phyloP scores from a whole-genome alignment of 1,139 yeast species.

The Yamadazyma songkhlaensis region DNA sequence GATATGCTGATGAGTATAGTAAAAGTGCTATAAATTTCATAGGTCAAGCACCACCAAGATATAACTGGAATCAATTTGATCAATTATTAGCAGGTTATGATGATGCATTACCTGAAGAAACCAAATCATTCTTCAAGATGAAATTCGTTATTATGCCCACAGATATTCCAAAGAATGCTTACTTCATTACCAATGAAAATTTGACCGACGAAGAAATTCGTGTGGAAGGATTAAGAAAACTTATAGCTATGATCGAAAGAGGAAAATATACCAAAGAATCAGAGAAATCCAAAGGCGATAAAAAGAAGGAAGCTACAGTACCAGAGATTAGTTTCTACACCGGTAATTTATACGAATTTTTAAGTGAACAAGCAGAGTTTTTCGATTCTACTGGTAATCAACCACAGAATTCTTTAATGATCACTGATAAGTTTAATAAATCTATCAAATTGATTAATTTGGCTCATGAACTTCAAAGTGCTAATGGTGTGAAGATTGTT shows the following conservation, averaged over 20 bases:
- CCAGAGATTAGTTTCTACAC: slow-evolving; percentile 88
- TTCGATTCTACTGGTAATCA: slow-evolving; percentile 36
- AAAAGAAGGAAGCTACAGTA: slow-evolving; percentile 47
- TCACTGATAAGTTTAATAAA: slow-evolving; percentile 36
- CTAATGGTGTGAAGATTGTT: slow-evolving; percentile 60
- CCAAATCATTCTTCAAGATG: slow-evolving; percentile 60
- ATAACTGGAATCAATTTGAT: slow-evolving; percentile 91
- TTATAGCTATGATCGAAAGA: slow-evolving; percentile 66
- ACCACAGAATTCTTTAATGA: slow-evolving; percentile 29
- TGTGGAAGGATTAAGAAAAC: slow-evolving; percentile 77
- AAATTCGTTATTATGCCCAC: slow-evolving; percentile 84
- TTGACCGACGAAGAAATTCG: slow-evolving; percentile 79
- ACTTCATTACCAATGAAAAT: slow-evolving; percentile 52
- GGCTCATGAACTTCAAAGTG: slow-evolving; percentile 66
- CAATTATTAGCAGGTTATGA: slow-evolving; percentile 88
- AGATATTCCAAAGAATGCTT: slow-evolving; percentile 60
- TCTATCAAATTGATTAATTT: slow-evolving; percentile 40
- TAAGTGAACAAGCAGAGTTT: slow-evolving; percentile 35
- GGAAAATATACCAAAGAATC: slow-evolving; percentile 36
- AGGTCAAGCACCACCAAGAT: slow-evolving; percentile 49
- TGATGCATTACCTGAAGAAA: slow-evolving; percentile 58
- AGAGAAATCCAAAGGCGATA: slow-evolving; percentile 33
- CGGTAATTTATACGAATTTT: slow-evolving; percentile 71
- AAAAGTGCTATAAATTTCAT: slow-evolving; percentile 57
- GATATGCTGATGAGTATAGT: slow-evolving; percentile 70